These are phyloP conservation scores for Singerocomus inundabilis DNA, from an alignment of 1,284 basidiomycete species.

Conservation along the genomic window DNA sequence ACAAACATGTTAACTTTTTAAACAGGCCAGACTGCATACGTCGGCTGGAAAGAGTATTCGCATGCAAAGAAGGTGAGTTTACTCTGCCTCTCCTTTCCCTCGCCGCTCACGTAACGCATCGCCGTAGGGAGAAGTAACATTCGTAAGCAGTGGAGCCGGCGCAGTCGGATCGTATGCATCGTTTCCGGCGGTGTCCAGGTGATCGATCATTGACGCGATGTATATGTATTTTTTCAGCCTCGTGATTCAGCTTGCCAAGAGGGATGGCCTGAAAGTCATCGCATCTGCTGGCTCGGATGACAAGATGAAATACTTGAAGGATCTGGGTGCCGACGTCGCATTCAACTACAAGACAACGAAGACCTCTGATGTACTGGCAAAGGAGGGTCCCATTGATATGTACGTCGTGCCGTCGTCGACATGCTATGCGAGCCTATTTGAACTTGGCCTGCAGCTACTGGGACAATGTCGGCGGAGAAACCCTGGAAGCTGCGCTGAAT, in stretches of 20 bases:
- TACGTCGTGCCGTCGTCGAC: constrained; percentile 2
- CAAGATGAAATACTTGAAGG: constrained; percentile 39
- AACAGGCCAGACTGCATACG: constrained; percentile 21
- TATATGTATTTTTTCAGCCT: constrained; percentile 11
- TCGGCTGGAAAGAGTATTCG: constrained; percentile 24
- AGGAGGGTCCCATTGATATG: constrained; percentile 26
- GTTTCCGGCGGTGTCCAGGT: neutral
- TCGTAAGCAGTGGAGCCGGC: constrained; percentile 20
- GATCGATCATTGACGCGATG: neutral
- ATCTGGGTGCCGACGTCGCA: constrained; percentile 37
- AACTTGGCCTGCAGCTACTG: constrained; percentile 38
- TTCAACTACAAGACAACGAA: constrained; percentile 39
- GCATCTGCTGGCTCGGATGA: constrained; percentile 40
- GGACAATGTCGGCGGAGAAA: constrained; percentile 66
- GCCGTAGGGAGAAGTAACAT: constrained; percentile 18
- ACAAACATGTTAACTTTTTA: no score
- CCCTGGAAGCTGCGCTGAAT: constrained; percentile 56
- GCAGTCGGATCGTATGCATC: constrained; percentile 20
- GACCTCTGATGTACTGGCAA: constrained; percentile 26
- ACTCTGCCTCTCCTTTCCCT: neutral
- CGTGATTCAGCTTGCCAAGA: constrained; percentile 36
- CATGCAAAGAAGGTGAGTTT: constrained; percentile 17
- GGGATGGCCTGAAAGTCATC: constrained; percentile 39
- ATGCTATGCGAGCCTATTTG: neutral
- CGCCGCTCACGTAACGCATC: neutral